A percentile compares a stretch with the other conserved stretches of the same genome.
These are phyloP conservation scores for Penicillium sp. DNA, from an alignment of 2,329 filamentous ascomycete genomes.

Conservation along the genomic window DNA sequence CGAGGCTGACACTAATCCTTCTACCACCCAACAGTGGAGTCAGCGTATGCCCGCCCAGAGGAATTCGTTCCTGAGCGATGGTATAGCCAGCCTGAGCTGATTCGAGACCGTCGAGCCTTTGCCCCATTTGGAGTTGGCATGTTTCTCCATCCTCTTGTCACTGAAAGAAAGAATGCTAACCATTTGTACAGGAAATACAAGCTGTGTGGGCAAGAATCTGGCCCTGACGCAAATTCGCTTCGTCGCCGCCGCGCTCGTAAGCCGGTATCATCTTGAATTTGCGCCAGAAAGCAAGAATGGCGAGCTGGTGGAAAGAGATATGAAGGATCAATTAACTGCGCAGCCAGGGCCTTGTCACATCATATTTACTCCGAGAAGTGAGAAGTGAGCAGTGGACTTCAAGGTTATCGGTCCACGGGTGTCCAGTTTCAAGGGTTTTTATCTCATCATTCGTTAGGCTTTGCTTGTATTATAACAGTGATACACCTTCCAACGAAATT, in stretches of 20 bases:
- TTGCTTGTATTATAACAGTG: no score
- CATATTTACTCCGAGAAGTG: not conserved
- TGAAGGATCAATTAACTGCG: not conserved
- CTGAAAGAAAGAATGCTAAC: not conserved
- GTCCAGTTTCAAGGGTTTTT: no score
- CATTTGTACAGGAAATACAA: not conserved
- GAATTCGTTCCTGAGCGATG: conserved; percentile 1
- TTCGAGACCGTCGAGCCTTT: not conserved
- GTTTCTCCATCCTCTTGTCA: no score
- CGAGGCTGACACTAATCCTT: not conserved
- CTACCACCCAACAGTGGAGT: not conserved
- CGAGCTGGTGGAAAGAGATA: not conserved
- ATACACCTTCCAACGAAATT: no score
- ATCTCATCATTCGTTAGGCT: no score
- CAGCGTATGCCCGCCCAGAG: not conserved
- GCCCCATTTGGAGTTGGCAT: not conserved
- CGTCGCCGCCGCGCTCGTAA: not conserved
- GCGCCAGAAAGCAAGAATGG: not conserved
- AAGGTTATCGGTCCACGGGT: no score
- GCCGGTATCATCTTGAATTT: not conserved
- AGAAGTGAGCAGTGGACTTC: no score
- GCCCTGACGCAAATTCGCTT: conserved; percentile 3
- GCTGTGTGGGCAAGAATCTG: conserved; percentile 3
- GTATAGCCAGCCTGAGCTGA: not conserved
- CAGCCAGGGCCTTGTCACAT: not conserved